Conservation (phyloP, 352 stramenopile species). For the Phytophthora pinifolia region DNA sequence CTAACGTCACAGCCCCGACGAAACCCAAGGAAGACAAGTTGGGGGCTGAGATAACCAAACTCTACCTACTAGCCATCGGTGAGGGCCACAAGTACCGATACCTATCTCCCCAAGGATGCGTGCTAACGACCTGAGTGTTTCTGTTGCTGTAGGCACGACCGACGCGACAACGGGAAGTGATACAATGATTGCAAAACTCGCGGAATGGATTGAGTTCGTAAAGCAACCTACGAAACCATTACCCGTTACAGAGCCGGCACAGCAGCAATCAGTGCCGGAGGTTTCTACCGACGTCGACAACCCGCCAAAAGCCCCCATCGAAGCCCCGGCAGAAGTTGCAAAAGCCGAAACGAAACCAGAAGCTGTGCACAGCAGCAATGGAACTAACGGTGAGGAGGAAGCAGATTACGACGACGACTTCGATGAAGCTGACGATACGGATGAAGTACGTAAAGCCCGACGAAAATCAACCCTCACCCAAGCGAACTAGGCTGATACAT, state of each 20-base stretch:
- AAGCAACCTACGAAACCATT: conserved; percentile 10
- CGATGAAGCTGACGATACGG: conserved; percentile 32
- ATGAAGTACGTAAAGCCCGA: conserved; percentile 18
- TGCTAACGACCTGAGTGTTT: conserved; percentile 9
- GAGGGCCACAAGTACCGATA: not conserved
- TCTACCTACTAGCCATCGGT: conserved; percentile 45
- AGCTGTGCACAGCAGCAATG: not conserved
- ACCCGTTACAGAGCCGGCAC: not conserved
- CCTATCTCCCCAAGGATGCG: not conserved
- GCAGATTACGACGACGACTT: conserved; percentile 47
- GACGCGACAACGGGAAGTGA: conserved; percentile 15
- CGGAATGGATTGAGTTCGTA: conserved; percentile 31
- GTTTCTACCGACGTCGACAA: not conserved
- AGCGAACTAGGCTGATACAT: conserved; percentile 1
- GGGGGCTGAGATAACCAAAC: conserved; percentile 33
- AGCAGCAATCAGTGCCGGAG: too few relatives aligned
- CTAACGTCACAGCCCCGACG: not conserved
- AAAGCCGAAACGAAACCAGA: conserved; percentile 7
- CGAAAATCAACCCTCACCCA: conserved; percentile 12
- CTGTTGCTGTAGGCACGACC: conserved; percentile 12
- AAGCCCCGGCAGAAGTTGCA: not conserved
- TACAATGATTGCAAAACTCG: conserved; percentile 29
- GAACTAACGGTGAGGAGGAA: conserved; percentile 27
- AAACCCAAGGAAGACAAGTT: conserved; percentile 28
- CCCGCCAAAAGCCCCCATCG: not conserved